Evolutionary conservation across 768 basidiomycete genomes (phyloP), one percentile per base, ranked within the genome.

Genomic region (Rhodotorula taiwanensis): DNA sequence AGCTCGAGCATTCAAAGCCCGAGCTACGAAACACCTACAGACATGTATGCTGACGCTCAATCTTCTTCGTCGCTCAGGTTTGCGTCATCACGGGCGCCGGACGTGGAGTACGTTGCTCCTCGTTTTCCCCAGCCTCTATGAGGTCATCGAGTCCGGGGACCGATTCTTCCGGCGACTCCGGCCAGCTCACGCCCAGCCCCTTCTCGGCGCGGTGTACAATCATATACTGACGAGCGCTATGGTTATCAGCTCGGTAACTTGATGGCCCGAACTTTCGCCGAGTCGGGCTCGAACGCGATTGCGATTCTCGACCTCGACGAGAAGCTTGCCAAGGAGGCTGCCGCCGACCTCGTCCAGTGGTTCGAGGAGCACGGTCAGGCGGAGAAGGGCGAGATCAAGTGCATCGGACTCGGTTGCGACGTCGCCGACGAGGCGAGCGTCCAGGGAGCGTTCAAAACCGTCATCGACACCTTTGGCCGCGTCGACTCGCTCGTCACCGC

Each of bases 1-100:
- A n/a, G n/a, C n/a, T n/a, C n/a, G n/a, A n/a, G n/a, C n/a, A n/a
- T n/a, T n/a, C n/a, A n/a, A n/a, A n/a, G n/a, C n/a, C n/a, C n/a
- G n/a, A n/a, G n/a, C n/a, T n/a, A n/a, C n/a, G n/a, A n/a, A n/a
- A n/a, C n/a, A n/a, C n/a, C n/a, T n/a, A n/a, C n/a, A n/a, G n/a
- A n/a, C n/a, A n/a, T n/a, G n/a, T n/a, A n/a, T n/a, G n/a, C n/a
- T n/a, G n/a, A n/a, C n/a, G n/a, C n/a, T n/a, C n/a, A n/a, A n/a
- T 21, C 30, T 50, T 23, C 14, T 6, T 3, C 9, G 14, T 30
- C 47, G 1, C 27, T 10, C 61, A 94, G 85, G 90, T 91, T 57
- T 89, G 89, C 77, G 78, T 93, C 71, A 85, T 98, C 54, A 98
- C 94, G 43, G 94, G 94, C 50, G 94, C 86, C 57, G 94, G 92